These are phyloP conservation scores for Pyrenochaeta sp. DNA, from an alignment of 2,329 filamentous ascomycete species.

Conservation along the genomic window DNA sequence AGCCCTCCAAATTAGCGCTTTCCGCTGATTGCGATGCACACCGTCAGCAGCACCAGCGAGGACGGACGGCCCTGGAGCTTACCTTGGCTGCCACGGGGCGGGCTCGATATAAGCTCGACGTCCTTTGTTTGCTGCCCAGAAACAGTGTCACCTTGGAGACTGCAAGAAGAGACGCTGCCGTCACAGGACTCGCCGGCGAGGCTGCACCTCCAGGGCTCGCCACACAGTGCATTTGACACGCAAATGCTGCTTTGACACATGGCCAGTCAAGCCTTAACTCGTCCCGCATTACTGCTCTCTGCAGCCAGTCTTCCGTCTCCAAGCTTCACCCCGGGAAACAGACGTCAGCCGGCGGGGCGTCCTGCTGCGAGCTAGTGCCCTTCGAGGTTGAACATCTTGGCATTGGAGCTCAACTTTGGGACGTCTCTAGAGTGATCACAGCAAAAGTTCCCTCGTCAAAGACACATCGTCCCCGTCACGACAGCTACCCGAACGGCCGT, in stretches of 20 bases:
- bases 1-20: neutral
- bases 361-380: neutral
- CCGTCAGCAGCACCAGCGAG: neutral
- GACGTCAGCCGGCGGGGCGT: neutral
- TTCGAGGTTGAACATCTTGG: conserved; percentile 5
- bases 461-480: neutral
- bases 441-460: neutral
- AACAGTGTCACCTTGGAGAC: neutral
- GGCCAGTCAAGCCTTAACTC: neutral
- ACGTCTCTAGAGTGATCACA: neutral
- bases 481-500: neutral
- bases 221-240: neutral
- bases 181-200: neutral
- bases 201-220: neutral
- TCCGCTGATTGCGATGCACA: conserved; percentile 3
- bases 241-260: neutral
- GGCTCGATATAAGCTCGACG: too few species aligned
- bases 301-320: neutral
- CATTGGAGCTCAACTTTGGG: neutral
- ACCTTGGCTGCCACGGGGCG: neutral
- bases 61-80: neutral
- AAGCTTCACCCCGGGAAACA: neutral
- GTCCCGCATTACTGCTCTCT: neutral
- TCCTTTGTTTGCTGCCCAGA: too few species aligned
- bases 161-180: neutral